A percentile compares a stretch with the other conserved stretches of the same genome.
Evolutionary conservation across 1,284 basidiomycete species (phyloP).

Genomic region (Ganoderma sp.): DNA sequence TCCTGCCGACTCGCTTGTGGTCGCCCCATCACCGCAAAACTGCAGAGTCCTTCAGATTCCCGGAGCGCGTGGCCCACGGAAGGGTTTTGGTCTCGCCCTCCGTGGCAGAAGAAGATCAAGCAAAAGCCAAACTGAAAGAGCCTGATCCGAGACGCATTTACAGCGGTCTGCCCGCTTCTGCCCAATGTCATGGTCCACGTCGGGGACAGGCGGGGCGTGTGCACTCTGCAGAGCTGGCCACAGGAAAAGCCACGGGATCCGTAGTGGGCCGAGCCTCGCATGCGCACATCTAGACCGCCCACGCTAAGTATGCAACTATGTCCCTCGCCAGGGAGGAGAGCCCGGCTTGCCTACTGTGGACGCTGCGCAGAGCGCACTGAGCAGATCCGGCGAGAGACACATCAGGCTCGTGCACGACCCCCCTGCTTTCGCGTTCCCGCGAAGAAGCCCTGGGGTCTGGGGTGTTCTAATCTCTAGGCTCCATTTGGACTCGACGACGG

Average conservation of each 20-base stretch:
- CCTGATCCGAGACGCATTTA: neutral
- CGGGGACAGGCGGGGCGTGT: neutral
- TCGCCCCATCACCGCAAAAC: neutral
- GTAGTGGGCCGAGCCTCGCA: neutral
- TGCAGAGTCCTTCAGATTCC: neutral
- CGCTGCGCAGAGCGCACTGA: neutral
- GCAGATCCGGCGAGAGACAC: neutral
- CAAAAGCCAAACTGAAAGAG: neutral
- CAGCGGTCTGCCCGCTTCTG: neutral
- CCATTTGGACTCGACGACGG: neutral
- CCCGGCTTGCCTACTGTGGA: neutral
- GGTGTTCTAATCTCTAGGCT: neutral
- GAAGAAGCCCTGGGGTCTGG: neutral
- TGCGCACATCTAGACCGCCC: neutral
- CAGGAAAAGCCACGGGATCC: neutral
- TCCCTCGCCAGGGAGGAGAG: neutral
- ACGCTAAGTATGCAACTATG: neutral
- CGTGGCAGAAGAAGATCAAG: neutral
- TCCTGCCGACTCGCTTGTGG: neutral
- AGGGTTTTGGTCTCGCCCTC: neutral
- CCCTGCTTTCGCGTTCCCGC: neutral
- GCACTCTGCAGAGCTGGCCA: neutral
- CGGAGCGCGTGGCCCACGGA: neutral
- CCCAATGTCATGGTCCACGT: too few relatives aligned
- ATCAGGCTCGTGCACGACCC: constrained; percentile 1